These are phyloP conservation scores for Debaryomyces hansenii DNA, from an alignment of 805 yeast species.

Conservation along the genomic window DNA sequence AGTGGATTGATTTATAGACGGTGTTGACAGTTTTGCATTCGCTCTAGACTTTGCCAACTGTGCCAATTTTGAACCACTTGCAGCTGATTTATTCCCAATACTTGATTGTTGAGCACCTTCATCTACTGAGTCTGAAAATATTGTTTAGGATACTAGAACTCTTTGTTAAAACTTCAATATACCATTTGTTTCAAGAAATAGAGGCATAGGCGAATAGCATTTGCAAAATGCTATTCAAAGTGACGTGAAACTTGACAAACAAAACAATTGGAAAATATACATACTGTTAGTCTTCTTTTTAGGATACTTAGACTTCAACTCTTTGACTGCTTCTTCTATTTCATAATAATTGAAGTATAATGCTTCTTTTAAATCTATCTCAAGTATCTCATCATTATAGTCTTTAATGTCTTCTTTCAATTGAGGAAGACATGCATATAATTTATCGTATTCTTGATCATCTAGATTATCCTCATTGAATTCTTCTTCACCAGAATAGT, in stretches of 20 bases:
- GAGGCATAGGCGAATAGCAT: neutral
- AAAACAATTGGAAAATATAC: constrained; percentile 27
- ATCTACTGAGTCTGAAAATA: neutral
- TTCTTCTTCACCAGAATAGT: constrained; percentile 26
- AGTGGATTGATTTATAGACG: neutral
- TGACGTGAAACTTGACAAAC: constrained; percentile 4
- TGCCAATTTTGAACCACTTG: constrained; percentile 21
- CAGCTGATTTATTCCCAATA: neutral
- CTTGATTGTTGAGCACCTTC: neutral
- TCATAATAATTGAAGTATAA: constrained; percentile 62
- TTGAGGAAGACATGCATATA: constrained; percentile 44
- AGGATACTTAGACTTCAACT: constrained; percentile 36
- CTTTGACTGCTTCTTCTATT: constrained; percentile 49
- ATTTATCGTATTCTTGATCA: constrained; percentile 42
- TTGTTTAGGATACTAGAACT: constrained; percentile 18
- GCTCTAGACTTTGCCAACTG: constrained; percentile 23
- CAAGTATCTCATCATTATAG: constrained; percentile 46
- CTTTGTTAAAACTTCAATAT: constrained; percentile 6
- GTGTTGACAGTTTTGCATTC: neutral
- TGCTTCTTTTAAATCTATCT: constrained; percentile 53
- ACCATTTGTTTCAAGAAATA: constrained; percentile 2
- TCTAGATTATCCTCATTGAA: constrained; percentile 38
- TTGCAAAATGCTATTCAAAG: neutral
- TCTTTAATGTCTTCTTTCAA: constrained; percentile 36
- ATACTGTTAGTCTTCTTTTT: constrained; percentile 41